Evolutionary conservation across 2,329 filamentous ascomycete genomes (phyloP).

Genomic region (Alternaria conjuncta): DNA sequence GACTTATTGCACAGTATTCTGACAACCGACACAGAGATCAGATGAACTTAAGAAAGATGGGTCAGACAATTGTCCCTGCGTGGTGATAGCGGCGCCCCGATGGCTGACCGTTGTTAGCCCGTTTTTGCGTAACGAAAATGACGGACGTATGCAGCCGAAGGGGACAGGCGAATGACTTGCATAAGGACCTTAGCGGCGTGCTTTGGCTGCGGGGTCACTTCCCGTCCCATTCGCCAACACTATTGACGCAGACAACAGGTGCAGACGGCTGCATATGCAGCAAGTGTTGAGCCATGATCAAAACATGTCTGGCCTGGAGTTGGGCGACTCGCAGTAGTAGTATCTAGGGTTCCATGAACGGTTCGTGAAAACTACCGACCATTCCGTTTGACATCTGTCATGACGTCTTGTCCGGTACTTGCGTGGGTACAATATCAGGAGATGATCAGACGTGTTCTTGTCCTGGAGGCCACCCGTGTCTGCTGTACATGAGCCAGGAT

Average conservation of each 20-base stretch:
- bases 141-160: constrained; percentile 32
- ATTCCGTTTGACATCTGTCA: constrained; percentile 3
- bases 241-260: constrained; percentile 19
- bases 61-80: constrained; percentile 29
- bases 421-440: constrained; percentile 2
- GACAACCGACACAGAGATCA: constrained; percentile 18
- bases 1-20: constrained; percentile 6
- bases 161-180: constrained; percentile 46
- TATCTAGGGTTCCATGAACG: background rate
- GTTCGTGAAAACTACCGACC: background rate
- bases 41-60: constrained; percentile 14
- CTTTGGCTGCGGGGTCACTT: constrained; percentile 38
- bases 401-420: constrained; percentile 7
- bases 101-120: constrained; percentile 31
- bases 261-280: constrained; percentile 25
- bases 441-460: background rate
- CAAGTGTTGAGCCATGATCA: constrained; percentile 19
- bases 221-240: constrained; percentile 30
- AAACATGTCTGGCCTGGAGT: background rate
- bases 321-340: constrained; percentile 2
- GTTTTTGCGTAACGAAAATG: constrained; percentile 25
- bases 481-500: constrained; percentile 6
- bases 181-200: constrained; percentile 38
- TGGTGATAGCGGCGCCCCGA: constrained; percentile 23
- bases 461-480: background rate